phyloP scores from a whole-genome alignment of 257 asterid species.

The Ilex aquifolium region DNA sequence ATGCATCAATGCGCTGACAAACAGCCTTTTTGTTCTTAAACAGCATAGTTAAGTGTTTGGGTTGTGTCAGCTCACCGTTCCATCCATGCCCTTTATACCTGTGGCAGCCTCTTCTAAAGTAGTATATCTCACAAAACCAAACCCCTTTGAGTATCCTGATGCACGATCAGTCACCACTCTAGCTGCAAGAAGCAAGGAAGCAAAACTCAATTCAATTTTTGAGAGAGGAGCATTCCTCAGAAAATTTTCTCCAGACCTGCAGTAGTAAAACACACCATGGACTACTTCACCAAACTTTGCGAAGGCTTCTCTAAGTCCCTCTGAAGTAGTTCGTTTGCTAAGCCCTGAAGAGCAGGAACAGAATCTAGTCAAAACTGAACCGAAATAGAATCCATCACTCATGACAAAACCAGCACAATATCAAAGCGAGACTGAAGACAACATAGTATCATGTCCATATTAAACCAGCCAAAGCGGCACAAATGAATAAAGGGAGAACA shows the following conservation, averaged over 20 bases:
- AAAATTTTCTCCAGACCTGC: not conserved
- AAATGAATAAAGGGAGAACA: not conserved
- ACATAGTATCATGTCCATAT: not conserved
- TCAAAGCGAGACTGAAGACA: no score
- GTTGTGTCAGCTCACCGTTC: constrained; percentile 45
- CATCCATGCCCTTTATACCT: constrained; percentile 86
- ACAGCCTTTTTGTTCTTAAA: not conserved
- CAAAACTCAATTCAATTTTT: not conserved
- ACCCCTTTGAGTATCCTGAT: constrained; percentile 85
- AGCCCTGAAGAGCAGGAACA: constrained; percentile 49
- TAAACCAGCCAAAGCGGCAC: no score
- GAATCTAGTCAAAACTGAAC: not conserved
- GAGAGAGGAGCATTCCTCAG: not conserved
- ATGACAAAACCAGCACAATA: not conserved
- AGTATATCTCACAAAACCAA: constrained; percentile 72
- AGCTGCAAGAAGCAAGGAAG: constrained; percentile 44
- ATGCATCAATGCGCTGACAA: not conserved
- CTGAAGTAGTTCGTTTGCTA: constrained; percentile 82
- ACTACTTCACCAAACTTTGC: constrained; percentile 69
- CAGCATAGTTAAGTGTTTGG: not conserved
- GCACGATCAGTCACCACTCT: constrained; percentile 75
- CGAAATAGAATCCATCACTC: not conserved
- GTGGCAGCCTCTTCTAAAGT: constrained; percentile 59
- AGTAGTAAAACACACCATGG: constrained; percentile 38
- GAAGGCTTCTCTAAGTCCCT: constrained; percentile 70